Evolutionary conservation across 257 asterid genomes (phyloP), one percentile per base, ranked within the genome.

Genomic region (Thymus mandschuricus): DNA sequence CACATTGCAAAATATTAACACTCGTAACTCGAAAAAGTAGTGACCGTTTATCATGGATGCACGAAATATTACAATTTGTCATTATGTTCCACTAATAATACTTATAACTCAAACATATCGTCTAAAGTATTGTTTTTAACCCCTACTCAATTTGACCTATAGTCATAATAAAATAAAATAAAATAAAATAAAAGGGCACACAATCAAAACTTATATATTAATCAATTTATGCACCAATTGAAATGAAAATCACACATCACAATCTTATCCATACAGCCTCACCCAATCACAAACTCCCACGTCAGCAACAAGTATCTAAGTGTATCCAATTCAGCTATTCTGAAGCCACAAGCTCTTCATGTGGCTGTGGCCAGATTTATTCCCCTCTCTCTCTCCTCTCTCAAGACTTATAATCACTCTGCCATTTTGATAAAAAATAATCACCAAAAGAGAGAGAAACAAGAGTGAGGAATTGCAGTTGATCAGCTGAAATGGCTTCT

Each of bases 301-400:
- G 30, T 92, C 87, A 85, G 82, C 92, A 75, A 9, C 74, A 59
- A 77, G 78, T 70, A 87, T 83, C 90, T 49, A 3, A 75, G 58
- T 68, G 87, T 66, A 91, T 89, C 96, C 90, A 77, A 62, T 31
- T n/a, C 66, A 66, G 68, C 54, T 55, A 46, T 28, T 77, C 81
- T 75, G 55, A 83, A 64, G 83, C 97, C 97, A 86, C 95, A 83
- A 66, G 74, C 54, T 61, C 83, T 66, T 80, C 83, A 30, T 76
- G 83, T 85, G 88, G 82, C 70, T 77, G 41, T 65, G 58, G 66
- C 72, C 59, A 55, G 43, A 10, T 68, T 56, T 68, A 56, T 73
- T 64, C 51, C 62, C 68, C 62, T 35, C 7, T 60, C 66, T 30
- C 63, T 40, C 64, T 56, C 31, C 7, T 60, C 66, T 30, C 63